These are phyloP conservation scores for Peterozyma toletana DNA, from an alignment of 805 yeast species.

Conservation along the genomic window DNA sequence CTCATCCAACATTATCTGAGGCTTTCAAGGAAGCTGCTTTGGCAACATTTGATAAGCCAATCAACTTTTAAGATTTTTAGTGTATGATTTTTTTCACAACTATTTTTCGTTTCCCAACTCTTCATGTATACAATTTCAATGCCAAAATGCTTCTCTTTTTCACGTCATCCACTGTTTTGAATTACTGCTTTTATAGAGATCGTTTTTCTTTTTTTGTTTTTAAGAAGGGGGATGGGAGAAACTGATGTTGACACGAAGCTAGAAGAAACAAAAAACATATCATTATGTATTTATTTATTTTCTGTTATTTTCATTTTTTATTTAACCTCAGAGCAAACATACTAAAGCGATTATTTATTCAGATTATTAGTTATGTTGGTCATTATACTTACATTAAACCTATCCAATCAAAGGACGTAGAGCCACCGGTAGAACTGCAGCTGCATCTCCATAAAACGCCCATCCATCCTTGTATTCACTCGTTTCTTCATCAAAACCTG, in stretches of 20 bases:
- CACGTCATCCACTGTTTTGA: too few relatives aligned
- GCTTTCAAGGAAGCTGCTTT: constrained; percentile 98
- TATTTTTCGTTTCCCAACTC: constrained; percentile 9
- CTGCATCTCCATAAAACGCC: constrained; percentile 80
- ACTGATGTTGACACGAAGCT: too few relatives aligned
- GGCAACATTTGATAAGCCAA: constrained; percentile 86
- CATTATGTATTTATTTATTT: neutral
- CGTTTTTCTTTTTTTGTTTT: too few relatives aligned
- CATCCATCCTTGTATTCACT: constrained; percentile 41
- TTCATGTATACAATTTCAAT: too few relatives aligned
- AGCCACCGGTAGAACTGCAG: constrained; percentile 60
- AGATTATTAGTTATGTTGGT: neutral
- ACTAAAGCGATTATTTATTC: neutral
- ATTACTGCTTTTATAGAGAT: too few relatives aligned
- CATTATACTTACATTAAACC: neutral
- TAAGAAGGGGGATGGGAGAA: too few relatives aligned
- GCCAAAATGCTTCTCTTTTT: too few relatives aligned
- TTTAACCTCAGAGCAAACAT: neutral
- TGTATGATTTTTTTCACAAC: too few relatives aligned
- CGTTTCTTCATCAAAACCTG: constrained; percentile 23
- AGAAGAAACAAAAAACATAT: neutral
- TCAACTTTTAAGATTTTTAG: constrained; percentile 60
- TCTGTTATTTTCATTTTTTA: neutral
- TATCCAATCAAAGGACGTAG: constrained; percentile 37
- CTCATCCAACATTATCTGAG: constrained; percentile 97